Percentiles rank a stretch among this genome's conserved stretches.
Evolutionary conservation across 306 rosid species (phyloP).

Genomic region (Quercus agrifolia): DNA sequence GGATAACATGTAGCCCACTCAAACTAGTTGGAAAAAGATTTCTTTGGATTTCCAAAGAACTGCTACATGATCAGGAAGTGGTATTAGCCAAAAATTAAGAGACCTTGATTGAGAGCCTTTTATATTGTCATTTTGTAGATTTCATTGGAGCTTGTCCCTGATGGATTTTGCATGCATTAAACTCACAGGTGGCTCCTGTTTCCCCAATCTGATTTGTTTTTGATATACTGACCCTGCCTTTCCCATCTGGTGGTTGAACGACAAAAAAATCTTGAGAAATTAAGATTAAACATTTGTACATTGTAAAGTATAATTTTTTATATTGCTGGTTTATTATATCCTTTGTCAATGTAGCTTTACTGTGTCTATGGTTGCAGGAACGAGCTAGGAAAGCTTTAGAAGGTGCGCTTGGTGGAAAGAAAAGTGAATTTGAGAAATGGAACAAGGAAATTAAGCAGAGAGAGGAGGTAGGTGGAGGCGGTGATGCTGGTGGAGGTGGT

Average conservation of each 20-base stretch:
- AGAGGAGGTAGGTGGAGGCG: constrained; percentile 84
- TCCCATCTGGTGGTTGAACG: neutral
- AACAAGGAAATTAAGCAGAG: constrained; percentile 80
- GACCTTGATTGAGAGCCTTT: neutral
- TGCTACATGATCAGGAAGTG: neutral
- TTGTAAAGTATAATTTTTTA: neutral
- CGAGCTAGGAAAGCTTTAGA: constrained; percentile 94
- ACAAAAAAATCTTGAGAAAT: neutral
- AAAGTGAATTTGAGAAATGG: constrained; percentile 85
- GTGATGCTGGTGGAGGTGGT: constrained; percentile 81
- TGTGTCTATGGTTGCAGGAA: constrained; percentile 46
- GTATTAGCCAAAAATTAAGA: neutral
- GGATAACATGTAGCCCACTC: neutral
- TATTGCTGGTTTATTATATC: neutral
- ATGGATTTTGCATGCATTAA: neutral
- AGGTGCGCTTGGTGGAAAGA: constrained; percentile 93
- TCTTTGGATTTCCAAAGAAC: neutral
- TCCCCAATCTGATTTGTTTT: neutral
- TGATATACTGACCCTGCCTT: neutral
- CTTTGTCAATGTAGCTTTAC: neutral
- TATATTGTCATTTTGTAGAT: neutral
- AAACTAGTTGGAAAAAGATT: neutral
- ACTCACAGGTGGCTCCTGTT: neutral
- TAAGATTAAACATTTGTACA: neutral
- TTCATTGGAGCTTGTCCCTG: neutral